Evolutionary conservation across 257 asterid species (phyloP), one percentile per base, ranked within the genome.

Genomic region (Buddleja alternifolia): DNA sequence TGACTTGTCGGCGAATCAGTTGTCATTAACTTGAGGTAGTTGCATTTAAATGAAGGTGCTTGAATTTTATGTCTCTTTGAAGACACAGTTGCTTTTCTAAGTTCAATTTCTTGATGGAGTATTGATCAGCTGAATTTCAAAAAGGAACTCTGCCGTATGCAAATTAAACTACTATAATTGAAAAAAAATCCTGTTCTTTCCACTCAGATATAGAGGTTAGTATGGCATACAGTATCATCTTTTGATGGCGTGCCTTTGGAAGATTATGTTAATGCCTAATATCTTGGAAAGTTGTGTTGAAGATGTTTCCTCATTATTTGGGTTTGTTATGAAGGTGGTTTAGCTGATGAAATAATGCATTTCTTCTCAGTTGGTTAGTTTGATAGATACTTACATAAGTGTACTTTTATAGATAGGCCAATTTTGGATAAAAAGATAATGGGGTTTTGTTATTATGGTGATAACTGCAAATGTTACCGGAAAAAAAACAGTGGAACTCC

Each of bases 31-130:
- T 17, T 34, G 36, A 21, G 32, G 45, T 55, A 19, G 72, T 41
- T 52, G 47, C 71, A 4, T 54, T 23, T 23, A 44, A 62, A 23
- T 39, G 53, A 21, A 52, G 7, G 3, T 32, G 48, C 60, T 24
- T 65, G 25, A 23, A 32, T 25, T 21, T 44, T 11, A 32, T 10
- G 60, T 17, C 15, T 47, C 46, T 65, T 65, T 45, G 2, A 17
- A 34, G 48, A 9, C 10, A 32, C 7, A 4, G 34, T 29, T 29
- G 34, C 3, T 29, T 61, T 41, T 29, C 51, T 67, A 1, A 67
- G 46, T 44, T 56, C n/a, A 41, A 29, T 17, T 32, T 47, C 44
- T 68, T 59, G 16, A 60, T 25, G 4, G 72, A 60, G 47, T 58
- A 52, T 62, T 45, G 55, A 69, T 52, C 56, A 7, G 42, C 60